Conservation (phyloP, 73 alveolate species). For the Stentor roeselii region DNA sequence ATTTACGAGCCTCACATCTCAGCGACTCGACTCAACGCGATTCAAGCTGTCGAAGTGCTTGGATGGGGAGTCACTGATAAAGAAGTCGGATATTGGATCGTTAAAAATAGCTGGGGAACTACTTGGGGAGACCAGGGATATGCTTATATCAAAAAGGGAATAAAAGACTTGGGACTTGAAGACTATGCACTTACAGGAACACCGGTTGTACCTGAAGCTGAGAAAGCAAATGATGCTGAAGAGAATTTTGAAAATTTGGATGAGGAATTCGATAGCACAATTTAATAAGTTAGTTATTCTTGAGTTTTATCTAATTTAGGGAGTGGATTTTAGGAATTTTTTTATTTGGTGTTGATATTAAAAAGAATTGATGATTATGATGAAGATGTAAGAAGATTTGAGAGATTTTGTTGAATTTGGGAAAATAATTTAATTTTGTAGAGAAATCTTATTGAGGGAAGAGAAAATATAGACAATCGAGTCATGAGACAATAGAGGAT, state of each 20-base stretch:
- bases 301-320: too few relatives aligned
- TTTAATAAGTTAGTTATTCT: too few relatives aligned
- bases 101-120: constrained; percentile 91
- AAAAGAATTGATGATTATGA: too few relatives aligned
- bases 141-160: constrained; percentile 69
- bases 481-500: too few relatives aligned
- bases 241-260: constrained; percentile 31
- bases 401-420: too few relatives aligned
- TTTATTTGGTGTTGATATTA: too few relatives aligned
- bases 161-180: constrained; percentile 49
- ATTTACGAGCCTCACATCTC: constrained; percentile 78
- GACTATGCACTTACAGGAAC: constrained; percentile 38
- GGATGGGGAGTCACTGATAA: constrained; percentile 88
- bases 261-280: too few relatives aligned
- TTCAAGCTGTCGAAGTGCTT: constrained; percentile 78
- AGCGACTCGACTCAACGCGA: constrained; percentile 71
- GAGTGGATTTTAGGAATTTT: too few relatives aligned
- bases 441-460: too few relatives aligned
- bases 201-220: constrained; percentile 24
- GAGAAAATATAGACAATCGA: too few relatives aligned
- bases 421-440: too few relatives aligned
- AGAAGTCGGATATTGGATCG: constrained; percentile 82
- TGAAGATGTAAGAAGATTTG: too few relatives aligned
- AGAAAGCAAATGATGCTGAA: not conserved
- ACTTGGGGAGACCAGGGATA: constrained; percentile 92